These are phyloP conservation scores for Venturia carpophila DNA, from an alignment of 2,329 filamentous ascomycete species.

Conservation along the genomic window DNA sequence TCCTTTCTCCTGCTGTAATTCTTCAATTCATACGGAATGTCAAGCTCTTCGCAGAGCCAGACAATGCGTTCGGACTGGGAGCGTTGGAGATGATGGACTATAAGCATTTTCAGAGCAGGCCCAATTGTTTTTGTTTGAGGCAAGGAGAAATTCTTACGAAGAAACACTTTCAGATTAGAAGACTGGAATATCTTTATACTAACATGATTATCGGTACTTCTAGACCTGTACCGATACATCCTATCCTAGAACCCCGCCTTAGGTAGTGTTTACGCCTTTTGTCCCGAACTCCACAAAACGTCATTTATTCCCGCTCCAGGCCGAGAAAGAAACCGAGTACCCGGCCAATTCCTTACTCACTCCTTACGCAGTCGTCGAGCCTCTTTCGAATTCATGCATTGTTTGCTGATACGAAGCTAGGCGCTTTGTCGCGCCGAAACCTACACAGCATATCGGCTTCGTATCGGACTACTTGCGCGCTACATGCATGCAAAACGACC, in stretches of 20 bases:
- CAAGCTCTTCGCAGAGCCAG: constrained; percentile 51
- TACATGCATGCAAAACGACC: no score
- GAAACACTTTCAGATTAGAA: not conserved
- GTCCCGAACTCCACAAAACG: not conserved
- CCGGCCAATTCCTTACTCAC: not conserved
- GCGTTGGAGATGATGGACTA: constrained; percentile 46
- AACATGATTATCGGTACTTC: not conserved
- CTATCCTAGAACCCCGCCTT: not conserved
- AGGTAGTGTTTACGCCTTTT: not conserved
- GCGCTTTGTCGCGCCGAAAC: not conserved
- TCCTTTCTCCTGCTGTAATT: constrained; percentile 48
- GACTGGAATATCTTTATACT: not conserved
- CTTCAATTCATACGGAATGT: constrained; percentile 45
- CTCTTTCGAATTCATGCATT: not conserved
- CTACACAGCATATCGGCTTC: no score
- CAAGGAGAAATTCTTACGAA: not conserved
- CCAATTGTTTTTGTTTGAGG: not conserved
- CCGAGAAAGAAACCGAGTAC: not conserved
- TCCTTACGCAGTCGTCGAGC: not conserved
- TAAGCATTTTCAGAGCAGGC: constrained; percentile 26
- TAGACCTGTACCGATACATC: not conserved
- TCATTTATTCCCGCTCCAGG: not conserved
- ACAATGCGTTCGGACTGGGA: constrained; percentile 49
- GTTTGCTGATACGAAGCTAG: not conserved
- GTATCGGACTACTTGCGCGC: no score